phyloP scores from a whole-genome alignment of 169 alveolate genomes.

The Ichthyophthirius multifiliis region DNA sequence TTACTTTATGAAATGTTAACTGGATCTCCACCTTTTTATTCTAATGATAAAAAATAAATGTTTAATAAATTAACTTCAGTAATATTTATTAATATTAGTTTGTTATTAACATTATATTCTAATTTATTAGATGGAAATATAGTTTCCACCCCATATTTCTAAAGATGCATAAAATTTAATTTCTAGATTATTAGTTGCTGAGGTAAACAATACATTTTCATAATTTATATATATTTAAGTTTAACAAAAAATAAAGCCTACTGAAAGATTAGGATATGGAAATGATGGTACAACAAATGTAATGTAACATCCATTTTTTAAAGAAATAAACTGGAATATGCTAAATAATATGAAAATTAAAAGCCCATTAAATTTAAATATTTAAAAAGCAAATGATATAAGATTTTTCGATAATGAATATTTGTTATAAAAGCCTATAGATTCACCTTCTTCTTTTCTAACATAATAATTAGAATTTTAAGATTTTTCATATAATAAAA shows the following conservation, averaged over 20 bases:
- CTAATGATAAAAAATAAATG: conserved; percentile 36
- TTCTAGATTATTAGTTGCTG: background rate
- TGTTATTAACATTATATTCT: background rate
- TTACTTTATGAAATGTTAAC: conserved; percentile 51
- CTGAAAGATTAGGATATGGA: conserved; percentile 11
- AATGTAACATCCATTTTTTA: conserved; percentile 30
- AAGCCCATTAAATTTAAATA: background rate
- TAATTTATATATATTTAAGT: background rate
- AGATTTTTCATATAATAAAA: background rate
- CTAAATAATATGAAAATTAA: background rate
- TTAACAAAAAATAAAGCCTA: conserved; percentile 9
- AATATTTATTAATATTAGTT: background rate
- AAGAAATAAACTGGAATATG: conserved; percentile 9
- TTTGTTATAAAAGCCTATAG: background rate
- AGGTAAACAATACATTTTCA: background rate
- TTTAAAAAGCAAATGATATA: background rate
- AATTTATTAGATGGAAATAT: background rate
- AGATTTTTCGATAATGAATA: background rate
- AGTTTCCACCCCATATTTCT: background rate
- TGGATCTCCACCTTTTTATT: conserved; percentile 53
- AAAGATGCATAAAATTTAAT: background rate
- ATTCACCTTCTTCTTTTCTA: background rate
- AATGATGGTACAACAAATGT: conserved; percentile 14
- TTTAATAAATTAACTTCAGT: conserved; percentile 26
- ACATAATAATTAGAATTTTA: background rate